Evolutionary conservation across 345 rosid species (phyloP), one percentile per base, ranked within the genome.

Genomic region (Eucalyptus rudis): DNA sequence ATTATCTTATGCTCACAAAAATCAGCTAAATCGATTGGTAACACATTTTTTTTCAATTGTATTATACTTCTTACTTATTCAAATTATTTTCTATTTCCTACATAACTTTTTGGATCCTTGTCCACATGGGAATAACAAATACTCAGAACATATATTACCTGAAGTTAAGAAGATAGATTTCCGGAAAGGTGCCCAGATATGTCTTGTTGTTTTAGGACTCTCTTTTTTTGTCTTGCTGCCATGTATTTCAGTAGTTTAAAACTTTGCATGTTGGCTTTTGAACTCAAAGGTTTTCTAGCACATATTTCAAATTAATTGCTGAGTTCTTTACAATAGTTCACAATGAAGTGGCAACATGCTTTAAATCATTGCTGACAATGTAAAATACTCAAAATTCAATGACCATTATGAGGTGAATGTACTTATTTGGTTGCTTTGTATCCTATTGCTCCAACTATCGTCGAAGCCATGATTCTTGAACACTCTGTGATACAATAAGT

Each of bases 281-380:
- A 64, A 64, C 36, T 64, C 5, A 29, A 17, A n/a, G 5, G 14
- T 64, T 64, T 29, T 44, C 40, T 88, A 31, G 84, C 29, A 44
- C 88, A 22, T 68, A 87, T 89, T 91, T n/a, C 7, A 10, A 68
- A 68, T 31, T 68, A 64, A 89, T 81, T 11, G 68, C 59, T 86
- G 59, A 88, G 86, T 91, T 43, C 88, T 90, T 33, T 92, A 92
- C 95, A 98, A 97, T 98, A 98, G 98, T 98, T 98, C 91, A 93
- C 99, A 86, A 89, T 98, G 97, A 97, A 94, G 94, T 94, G 97
- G 87, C 99, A 95, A 89, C 99, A 96, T 89, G 99, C 99, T 89
- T 80, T 97, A 92, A 94, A 95, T 98, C 40, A 88, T 96, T 93
- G 94, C 98, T 89, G 97, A 98, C 91, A 90, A 84, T 91, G 96